Evolutionary conservation across 768 basidiomycete species (phyloP), one percentile per base, ranked within the genome.

Genomic region (Chiua virens): DNA sequence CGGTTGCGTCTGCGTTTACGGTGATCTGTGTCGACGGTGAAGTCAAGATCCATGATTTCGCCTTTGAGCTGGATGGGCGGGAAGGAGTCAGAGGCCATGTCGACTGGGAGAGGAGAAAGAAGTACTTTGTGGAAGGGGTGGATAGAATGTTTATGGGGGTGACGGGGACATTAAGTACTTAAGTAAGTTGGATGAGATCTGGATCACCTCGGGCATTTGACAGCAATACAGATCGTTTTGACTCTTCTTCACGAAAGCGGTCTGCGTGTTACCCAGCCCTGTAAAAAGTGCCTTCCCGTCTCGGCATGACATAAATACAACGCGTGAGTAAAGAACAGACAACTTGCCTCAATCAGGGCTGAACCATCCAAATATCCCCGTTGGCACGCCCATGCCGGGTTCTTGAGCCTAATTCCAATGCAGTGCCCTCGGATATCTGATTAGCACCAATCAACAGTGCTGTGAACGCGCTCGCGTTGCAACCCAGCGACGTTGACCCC

Each of bases 1-100:
- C 93, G 79, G 74, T 96, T 96, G 64, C 93, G 81, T 66, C 92
- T 85, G 61, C 92, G 79, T 68, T 88, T 92, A 71, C 89, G 79
- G 61, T 87, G 85, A 74, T 86, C 81, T 20, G 80, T 85, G 70
- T 87, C 86, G 50, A 81, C 71, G 49, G 79, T 79, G 72, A 85
- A 86, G 60, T 89, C 87, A 51, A 88, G 77, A 71, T 89, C 87
- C 81, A 88, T 85, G 57, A 86, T 77, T 68, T 86, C 85, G 66
- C 84, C 82, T 69, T 88, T 88, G 67, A 85, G 79, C 63, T 86
- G 86, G 45, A 82, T 68, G 55, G 71, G 51, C 22, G 79, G 75
- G 64, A 78, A 79, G 54, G 75, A 68, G 65, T 81, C 75, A 65
- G 81, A 70, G 72, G 77, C 66, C 75, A 83, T 81, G 76, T 69